A percentile compares a stretch with the other conserved stretches of the same genome.
Conservation (phyloP, 2,329 filamentous ascomycete species). For the Beauveria sp. region DNA sequence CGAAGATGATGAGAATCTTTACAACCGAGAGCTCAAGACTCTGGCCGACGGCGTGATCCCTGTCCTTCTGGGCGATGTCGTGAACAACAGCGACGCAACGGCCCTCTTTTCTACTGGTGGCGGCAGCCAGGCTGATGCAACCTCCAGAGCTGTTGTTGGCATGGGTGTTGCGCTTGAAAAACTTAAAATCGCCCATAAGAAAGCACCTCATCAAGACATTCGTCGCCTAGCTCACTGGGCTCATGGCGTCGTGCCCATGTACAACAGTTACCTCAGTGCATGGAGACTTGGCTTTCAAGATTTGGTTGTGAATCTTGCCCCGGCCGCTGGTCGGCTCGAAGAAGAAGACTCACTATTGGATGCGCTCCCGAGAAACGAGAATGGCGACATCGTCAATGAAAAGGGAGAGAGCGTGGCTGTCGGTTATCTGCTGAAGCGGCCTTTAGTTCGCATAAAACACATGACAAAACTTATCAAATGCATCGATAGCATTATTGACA, state of each 20-base stretch:
- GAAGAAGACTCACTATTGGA: constrained; percentile 54
- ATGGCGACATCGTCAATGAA: constrained; percentile 61
- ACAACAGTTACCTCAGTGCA: constrained; percentile 75
- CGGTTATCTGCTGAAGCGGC: constrained; percentile 83
- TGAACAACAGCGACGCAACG: constrained; percentile 59
- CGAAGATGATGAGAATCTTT: constrained; percentile 74
- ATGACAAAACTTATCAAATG: constrained; percentile 75
- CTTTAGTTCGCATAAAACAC: constrained; percentile 80
- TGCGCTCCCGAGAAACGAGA: constrained; percentile 52
- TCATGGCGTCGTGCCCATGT: constrained; percentile 67
- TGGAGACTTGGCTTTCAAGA: constrained; percentile 95
- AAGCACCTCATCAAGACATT: constrained; percentile 67
- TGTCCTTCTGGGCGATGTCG: constrained; percentile 76
- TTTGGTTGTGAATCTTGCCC: constrained; percentile 85
- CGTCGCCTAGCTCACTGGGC: constrained; percentile 75
- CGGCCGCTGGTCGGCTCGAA: constrained; percentile 45
- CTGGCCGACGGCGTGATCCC: constrained; percentile 93
- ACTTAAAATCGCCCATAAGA: constrained; percentile 70
- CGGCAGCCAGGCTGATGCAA: constrained; percentile 47
- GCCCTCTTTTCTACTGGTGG: constrained; percentile 52
- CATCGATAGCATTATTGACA: constrained; percentile 48
- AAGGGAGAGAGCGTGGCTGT: constrained; percentile 90
- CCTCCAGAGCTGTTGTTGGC: constrained; percentile 81
- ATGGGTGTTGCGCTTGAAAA: constrained; percentile 91
- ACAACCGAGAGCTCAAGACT: constrained; percentile 84